Base-by-base conservation (phyloP, 805 yeast genomes). In the Candida saitoana region DNA sequence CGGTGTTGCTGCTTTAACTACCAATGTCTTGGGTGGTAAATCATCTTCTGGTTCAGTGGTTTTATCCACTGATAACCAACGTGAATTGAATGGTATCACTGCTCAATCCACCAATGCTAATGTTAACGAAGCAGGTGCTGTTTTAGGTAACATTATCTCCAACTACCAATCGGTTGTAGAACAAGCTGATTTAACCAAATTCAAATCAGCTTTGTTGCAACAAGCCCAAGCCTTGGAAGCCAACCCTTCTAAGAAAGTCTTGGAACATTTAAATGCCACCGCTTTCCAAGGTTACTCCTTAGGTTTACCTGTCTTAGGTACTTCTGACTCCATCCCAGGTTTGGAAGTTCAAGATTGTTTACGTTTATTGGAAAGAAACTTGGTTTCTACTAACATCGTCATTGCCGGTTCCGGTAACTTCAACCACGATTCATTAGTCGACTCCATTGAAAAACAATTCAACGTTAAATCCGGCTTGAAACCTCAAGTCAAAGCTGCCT, bases 251-350 rank as follows among this genome's bases (percentile, higher is more conserved):
- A 61, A 73, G 42, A 75, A 72, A 67, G 84, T 82, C 39, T 56
- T 80, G 52, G 87, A 83, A 69, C 95, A 86, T 67, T 75, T 86
- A 71, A 79, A 81, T 59, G 78, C 90, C 46, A 77, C 90, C 48
- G 95, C 95, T 42, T 86, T 80, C 84, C 95, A 86, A 71, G 87
- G 88, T 58, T 81, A 87, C 57, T 81, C 93, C 22, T 72, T 86
- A 51, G 84, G 84, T 41, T 71, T 86, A 60, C 93, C 95, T 64
- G 73, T 77, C 33, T 72, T 75, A 56, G 95, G 95, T 74, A 84
- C 87, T 49, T 52, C 71, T 29, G 93, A 84, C 48, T 71, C 87
- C 38, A 54, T 86, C 35, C 63, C 71, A 24, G 75, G 74, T 46
- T 70, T 86, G 59, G 80, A 79, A 49, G 48, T 73, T 36, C 64